Percentiles rank a stretch among this genome's conserved stretches.
These are phyloP conservation scores for Macrophomina tecta DNA, from an alignment of 2,329 filamentous ascomycete genomes.

Conservation along the genomic window DNA sequence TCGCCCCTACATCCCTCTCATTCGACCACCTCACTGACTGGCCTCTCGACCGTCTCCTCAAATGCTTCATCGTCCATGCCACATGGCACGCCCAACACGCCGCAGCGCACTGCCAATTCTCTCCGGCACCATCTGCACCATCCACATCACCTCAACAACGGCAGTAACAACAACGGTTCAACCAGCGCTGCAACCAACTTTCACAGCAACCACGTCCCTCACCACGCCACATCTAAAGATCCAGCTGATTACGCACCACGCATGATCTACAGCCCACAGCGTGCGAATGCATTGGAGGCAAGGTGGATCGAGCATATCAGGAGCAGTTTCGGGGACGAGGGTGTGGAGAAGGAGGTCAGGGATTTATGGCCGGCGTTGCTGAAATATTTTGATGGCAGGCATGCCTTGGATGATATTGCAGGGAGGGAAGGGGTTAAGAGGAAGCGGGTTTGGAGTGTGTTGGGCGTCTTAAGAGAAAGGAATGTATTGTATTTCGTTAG, in stretches of 20 bases:
- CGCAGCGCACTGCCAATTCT: slow-evolving; percentile 28
- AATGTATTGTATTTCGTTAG: slow-evolving; percentile 60
- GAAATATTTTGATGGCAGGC: slow-evolving; percentile 86
- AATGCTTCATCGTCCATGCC: slow-evolving; percentile 3
- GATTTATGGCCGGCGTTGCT: slow-evolving; percentile 75
- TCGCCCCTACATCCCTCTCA: slow-evolving; percentile 42
- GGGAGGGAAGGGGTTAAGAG: slow-evolving; percentile 86
- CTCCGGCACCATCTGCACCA: slow-evolving; percentile 16
- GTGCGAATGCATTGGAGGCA: slow-evolving; percentile 78
- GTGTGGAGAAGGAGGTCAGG: slow-evolving; percentile 54
- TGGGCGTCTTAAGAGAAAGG: slow-evolving; percentile 70
- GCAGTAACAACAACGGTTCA: background rate
- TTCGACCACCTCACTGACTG: slow-evolving; percentile 21
- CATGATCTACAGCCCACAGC: slow-evolving; percentile 75
- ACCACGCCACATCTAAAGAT: slow-evolving; percentile 28
- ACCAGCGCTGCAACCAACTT: slow-evolving; percentile 29
- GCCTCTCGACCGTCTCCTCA: slow-evolving; percentile 13
- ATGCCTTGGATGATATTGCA: slow-evolving; percentile 84
- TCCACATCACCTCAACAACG: background rate
- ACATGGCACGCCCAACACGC: slow-evolving; percentile 26
- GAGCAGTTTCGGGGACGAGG: slow-evolving; percentile 38
- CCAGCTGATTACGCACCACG: slow-evolving; percentile 38
- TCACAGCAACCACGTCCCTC: slow-evolving; percentile 30
- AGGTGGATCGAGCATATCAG: slow-evolving; percentile 64
- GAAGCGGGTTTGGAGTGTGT: slow-evolving; percentile 64